Conservation (phyloP, 768 basidiomycete genomes). For the Suillus clintonianus region DNA sequence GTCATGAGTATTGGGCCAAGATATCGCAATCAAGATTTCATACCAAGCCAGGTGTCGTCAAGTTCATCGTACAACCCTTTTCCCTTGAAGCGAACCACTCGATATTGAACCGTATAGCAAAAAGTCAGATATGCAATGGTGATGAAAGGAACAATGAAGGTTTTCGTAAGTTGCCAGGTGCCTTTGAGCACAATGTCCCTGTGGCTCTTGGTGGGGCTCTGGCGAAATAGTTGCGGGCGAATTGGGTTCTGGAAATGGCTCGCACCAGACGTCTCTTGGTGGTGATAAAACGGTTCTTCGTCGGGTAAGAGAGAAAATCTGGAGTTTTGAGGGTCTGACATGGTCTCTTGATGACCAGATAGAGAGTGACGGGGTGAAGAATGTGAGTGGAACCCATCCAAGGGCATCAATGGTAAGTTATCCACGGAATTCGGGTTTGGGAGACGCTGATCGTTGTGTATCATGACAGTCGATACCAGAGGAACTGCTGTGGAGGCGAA, state of each 20-base stretch:
- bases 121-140: constrained; percentile 13
- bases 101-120: constrained; percentile 21
- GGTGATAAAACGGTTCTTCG: neutral
- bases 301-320: neutral
- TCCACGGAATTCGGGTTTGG: neutral
- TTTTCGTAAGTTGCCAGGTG: neutral
- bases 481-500: neutral
- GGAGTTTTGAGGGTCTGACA: neutral
- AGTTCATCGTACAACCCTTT: constrained; percentile 19
- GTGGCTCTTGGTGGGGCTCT: neutral
- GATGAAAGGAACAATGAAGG: constrained; percentile 9
- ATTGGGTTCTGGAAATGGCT: neutral
- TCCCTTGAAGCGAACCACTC: constrained; percentile 24
- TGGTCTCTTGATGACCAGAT: neutral
- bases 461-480: too few relatives aligned
- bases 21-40: neutral
- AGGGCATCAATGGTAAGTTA: neutral
- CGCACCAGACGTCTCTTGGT: neutral
- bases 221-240: neutral
- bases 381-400: neutral
- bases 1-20: neutral
- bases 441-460: neutral
- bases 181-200: neutral
- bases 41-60: constrained; percentile 17
- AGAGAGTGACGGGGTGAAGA: neutral